Evolutionary conservation across 768 basidiomycete genomes (phyloP).

Genomic region (Trametopsis cervina): DNA sequence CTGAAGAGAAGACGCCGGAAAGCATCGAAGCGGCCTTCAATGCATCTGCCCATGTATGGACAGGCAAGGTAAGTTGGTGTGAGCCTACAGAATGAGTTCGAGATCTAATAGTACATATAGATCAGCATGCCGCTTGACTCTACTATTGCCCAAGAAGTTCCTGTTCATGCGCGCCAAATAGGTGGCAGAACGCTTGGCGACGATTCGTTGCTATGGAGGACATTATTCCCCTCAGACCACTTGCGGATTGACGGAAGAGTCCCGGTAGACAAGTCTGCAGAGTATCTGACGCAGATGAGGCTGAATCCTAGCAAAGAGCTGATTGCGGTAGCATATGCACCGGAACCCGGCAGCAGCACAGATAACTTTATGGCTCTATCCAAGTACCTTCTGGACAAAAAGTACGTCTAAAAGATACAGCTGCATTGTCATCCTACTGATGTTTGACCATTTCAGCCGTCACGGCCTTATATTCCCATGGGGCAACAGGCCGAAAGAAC

Average conservation of each 20-base stretch:
- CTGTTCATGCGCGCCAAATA: slow-evolving; percentile 68
- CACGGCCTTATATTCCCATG: slow-evolving; percentile 85
- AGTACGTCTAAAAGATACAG: no score
- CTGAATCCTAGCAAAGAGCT: slow-evolving; percentile 76
- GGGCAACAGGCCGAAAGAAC: slow-evolving; percentile 67
- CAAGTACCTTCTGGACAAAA: slow-evolving; percentile 65
- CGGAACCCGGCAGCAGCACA: slow-evolving; percentile 38
- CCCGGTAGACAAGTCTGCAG: slow-evolving; percentile 62
- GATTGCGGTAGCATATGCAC: slow-evolving; percentile 67
- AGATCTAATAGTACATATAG: slow-evolving; percentile 40
- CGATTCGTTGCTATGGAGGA: slow-evolving; percentile 63
- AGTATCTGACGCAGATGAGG: slow-evolving; percentile 74
- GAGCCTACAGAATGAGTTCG: not conserved
- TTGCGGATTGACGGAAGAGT: slow-evolving; percentile 84
- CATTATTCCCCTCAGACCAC: slow-evolving; percentile 63
- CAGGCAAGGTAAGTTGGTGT: slow-evolving; percentile 57
- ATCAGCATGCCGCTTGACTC: slow-evolving; percentile 78
- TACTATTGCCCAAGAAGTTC: slow-evolving; percentile 56
- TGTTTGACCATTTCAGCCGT: slow-evolving; percentile 40
- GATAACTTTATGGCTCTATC: slow-evolving; percentile 47
- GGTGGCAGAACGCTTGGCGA: slow-evolving; percentile 59
- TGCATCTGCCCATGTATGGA: slow-evolving; percentile 60
- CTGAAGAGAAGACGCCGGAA: slow-evolving; percentile 24
- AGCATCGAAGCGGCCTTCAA: slow-evolving; percentile 46
- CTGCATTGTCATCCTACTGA: no score